Conservation (phyloP, 2,329 filamentous ascomycete species). For the Penicillium vulpinum region DNA sequence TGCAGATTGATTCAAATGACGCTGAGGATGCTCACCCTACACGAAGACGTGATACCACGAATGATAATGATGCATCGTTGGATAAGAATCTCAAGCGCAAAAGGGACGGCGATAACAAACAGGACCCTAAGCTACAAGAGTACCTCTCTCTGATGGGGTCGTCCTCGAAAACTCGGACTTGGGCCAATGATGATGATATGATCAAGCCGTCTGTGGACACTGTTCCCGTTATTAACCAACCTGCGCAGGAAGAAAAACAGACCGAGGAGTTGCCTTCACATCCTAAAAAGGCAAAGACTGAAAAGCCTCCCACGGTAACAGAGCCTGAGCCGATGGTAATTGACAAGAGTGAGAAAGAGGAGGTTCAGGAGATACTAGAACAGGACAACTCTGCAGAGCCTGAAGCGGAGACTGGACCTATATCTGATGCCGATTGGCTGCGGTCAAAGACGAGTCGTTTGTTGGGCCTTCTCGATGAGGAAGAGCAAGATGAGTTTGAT, state of each 20-base stretch:
- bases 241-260: constrained; percentile 19
- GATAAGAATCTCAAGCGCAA: constrained; percentile 44
- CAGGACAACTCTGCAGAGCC: constrained; percentile 22
- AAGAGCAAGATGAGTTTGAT: constrained; percentile 44
- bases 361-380: constrained; percentile 16
- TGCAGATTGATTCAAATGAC: constrained; percentile 44
- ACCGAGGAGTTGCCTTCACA: constrained; percentile 44
- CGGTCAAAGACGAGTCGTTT: constrained; percentile 83
- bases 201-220: constrained; percentile 26
- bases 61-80: constrained; percentile 17
- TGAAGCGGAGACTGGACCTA: constrained; percentile 35
- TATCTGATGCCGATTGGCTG: constrained; percentile 85
- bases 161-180: constrained; percentile 63
- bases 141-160: constrained; percentile 80
- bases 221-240: constrained; percentile 22
- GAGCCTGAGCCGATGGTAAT: constrained; percentile 25
- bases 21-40: constrained; percentile 26
- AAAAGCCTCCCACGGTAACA: constrained; percentile 52
- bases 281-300: constrained; percentile 46
- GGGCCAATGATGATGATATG: constrained; percentile 56
- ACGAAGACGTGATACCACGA: constrained; percentile 22
- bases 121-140: constrained; percentile 80
- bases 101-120: constrained; percentile 56
- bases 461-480: constrained; percentile 78
- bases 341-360: constrained; percentile 23